A percentile compares a stretch with the other conserved stretches of the same genome.
Evolutionary conservation across 139 green algal species (phyloP).

Genomic region (Asterochloris erici): DNA sequence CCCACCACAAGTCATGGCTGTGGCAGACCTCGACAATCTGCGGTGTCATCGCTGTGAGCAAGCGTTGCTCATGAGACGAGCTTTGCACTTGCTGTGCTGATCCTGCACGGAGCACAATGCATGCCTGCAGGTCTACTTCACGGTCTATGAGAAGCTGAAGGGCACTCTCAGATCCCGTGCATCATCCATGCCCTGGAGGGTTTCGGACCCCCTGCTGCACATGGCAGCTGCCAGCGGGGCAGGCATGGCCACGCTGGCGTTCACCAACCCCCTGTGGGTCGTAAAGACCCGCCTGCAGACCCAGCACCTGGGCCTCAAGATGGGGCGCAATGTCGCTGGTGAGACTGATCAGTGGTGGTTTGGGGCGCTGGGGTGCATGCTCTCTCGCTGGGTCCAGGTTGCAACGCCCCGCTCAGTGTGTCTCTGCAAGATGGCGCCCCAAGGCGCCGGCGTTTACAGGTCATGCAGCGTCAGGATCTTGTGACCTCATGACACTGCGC

Average conservation of each 20-base stretch:
- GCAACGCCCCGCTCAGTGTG: too few species aligned
- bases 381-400: too few species aligned
- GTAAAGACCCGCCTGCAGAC: slow-evolving; percentile 95
- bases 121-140: slow-evolving; percentile 85
- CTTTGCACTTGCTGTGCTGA: too few species aligned
- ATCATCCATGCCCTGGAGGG: slow-evolving; percentile 4
- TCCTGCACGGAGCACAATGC: neutral
- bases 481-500: too few species aligned
- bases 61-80: too few species aligned
- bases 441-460: too few species aligned
- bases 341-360: too few species aligned
- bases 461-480: too few species aligned
- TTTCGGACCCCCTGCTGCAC: slow-evolving; percentile 44
- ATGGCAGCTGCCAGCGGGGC: slow-evolving; percentile 80
- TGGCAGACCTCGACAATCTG: too few species aligned
- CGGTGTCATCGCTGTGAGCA: too few species aligned
- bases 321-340: neutral
- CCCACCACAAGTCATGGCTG: too few species aligned
- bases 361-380: too few species aligned
- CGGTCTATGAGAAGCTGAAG: slow-evolving; percentile 89
- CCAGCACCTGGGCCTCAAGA: slow-evolving; percentile 55
- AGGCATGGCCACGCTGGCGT: slow-evolving; percentile 75
- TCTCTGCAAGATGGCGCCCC: neutral
- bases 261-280: slow-evolving; percentile 97
- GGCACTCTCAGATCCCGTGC: slow-evolving; percentile 23